phyloP scores from a whole-genome alignment of 768 basidiomycete genomes.

The Inosperma sp. region DNA sequence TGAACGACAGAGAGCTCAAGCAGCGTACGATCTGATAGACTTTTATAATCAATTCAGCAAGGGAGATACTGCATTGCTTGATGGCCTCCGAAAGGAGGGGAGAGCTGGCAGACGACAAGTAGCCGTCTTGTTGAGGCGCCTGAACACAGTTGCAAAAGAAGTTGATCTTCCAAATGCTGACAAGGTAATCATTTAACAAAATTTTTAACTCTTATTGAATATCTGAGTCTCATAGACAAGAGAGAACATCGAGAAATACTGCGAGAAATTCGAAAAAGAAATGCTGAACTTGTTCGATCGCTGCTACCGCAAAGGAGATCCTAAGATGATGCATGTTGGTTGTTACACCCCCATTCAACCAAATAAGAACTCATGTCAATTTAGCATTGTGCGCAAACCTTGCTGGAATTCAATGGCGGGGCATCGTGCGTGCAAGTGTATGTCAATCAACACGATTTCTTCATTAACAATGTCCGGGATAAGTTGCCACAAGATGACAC shows the following conservation, averaged over 20 bases:
- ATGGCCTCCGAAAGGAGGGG: slow-evolving; percentile 80
- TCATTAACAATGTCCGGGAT: slow-evolving; percentile 87
- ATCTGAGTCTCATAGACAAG: slow-evolving; percentile 79
- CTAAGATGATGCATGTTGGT: slow-evolving; percentile 96
- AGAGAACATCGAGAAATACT: slow-evolving; percentile 92
- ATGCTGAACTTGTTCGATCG: slow-evolving; percentile 94
- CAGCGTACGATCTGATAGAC: slow-evolving; percentile 88
- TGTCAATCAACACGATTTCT: slow-evolving; percentile 99
- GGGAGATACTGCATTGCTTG: slow-evolving; percentile 71
- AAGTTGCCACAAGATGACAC: slow-evolving; percentile 50
- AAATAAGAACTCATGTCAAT: slow-evolving; percentile 3
- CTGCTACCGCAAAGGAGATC: slow-evolving; percentile 95
- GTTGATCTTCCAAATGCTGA: slow-evolving; percentile 84
- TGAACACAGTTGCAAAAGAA: slow-evolving; percentile 88
- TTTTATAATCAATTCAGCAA: slow-evolving; percentile 91
- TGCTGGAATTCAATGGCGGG: slow-evolving; percentile 97
- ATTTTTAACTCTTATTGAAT: no score
- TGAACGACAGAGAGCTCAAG: slow-evolving; percentile 87
- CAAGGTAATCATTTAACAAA: slow-evolving; percentile 44
- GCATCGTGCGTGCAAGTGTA: slow-evolving; percentile 96
- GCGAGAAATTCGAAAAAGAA: slow-evolving; percentile 98
- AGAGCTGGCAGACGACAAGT: slow-evolving; percentile 84
- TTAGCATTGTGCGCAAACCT: slow-evolving; percentile 94
- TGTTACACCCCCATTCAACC: background rate
- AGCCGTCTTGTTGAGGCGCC: slow-evolving; percentile 77